These are phyloP conservation scores for Adansonia digitata DNA, from an alignment of 345 rosid species.

Conservation along the genomic window DNA sequence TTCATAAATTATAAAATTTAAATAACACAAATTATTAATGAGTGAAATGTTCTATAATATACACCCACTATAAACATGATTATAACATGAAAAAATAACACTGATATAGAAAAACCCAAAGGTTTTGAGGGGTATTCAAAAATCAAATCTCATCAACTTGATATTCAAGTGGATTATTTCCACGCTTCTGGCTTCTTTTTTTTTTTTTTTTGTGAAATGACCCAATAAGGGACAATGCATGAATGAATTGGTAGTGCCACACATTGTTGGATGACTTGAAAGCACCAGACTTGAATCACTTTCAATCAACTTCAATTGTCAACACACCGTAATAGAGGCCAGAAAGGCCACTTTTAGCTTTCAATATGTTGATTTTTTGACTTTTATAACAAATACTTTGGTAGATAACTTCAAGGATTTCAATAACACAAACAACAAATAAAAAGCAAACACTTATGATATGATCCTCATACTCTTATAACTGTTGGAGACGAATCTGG, in stretches of 20 bases:
- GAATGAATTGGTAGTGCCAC: neutral
- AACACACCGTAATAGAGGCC: neutral
- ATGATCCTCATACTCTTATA: slow-evolving; percentile 32
- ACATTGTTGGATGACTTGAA: neutral
- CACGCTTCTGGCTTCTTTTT: neutral
- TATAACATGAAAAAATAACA: no score
- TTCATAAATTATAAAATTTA: no score
- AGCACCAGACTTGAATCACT: neutral
- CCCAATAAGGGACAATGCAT: neutral
- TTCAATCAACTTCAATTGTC: neutral
- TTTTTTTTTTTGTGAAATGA: neutral
- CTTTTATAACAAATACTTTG: neutral
- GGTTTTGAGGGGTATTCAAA: neutral
- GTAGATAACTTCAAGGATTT: neutral
- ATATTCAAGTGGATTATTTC: neutral
- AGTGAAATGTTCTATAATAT: no score
- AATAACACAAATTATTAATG: no score
- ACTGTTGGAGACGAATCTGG: slow-evolving; percentile 70
- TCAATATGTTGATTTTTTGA: neutral
- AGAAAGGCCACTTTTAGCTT: neutral
- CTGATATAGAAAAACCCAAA: no score
- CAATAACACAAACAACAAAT: neutral
- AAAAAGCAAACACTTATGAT: neutral
- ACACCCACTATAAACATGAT: no score
- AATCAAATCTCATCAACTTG: neutral